Evolutionary conservation across 345 rosid genomes (phyloP), one percentile per base, ranked within the genome.

Genomic region (Arabidopsis thaliana): DNA sequence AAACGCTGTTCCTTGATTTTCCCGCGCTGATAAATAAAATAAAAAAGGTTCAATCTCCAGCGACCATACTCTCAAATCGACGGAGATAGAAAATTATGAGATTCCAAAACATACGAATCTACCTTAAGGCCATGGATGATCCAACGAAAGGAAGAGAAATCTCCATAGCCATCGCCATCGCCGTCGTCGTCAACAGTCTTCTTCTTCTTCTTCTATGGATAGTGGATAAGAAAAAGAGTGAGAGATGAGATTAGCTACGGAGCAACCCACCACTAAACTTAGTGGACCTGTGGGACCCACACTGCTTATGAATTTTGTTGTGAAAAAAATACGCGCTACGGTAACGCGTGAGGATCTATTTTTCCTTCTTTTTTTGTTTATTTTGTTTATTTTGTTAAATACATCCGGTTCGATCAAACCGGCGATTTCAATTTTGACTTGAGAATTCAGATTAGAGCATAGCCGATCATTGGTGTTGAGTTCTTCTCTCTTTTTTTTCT

Each of bases 151-250:
- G 0, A 8, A 34, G 64, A 58, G 67, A 6, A 42, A 65, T 65
- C 77, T 57, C 72, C 80, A 77, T 57, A 64, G 56, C 71, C 50
- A 45, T 70, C 6, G 44, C 2, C 33, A 6, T 7, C 49, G 49
- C 61, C 24, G 45, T 16, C 10, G 16, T 58, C 1, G 36, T 48
- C 32, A 28, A 28, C 1, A 28, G 32, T 28, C 0, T 16, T 16
- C 20, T 16, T 16, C 61, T 30, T 42, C 63, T 42, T 16, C 65
- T 25, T 25, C 68, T 53, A 30, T n/a, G 40, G 67, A 46, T 38
- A 23, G 45, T 28, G 67, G 80, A 77, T 71, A 77, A 70, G 71
- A 69, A 34, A 49, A 52, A 52, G 55, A 66, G 72, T 4, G 52
- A n/a, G 42, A 12, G 52, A 70, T 7, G 44, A 57, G 23, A 52